Evolutionary conservation across 75 land plant species (phyloP).

Genomic region (Azolla pinnata): DNA sequence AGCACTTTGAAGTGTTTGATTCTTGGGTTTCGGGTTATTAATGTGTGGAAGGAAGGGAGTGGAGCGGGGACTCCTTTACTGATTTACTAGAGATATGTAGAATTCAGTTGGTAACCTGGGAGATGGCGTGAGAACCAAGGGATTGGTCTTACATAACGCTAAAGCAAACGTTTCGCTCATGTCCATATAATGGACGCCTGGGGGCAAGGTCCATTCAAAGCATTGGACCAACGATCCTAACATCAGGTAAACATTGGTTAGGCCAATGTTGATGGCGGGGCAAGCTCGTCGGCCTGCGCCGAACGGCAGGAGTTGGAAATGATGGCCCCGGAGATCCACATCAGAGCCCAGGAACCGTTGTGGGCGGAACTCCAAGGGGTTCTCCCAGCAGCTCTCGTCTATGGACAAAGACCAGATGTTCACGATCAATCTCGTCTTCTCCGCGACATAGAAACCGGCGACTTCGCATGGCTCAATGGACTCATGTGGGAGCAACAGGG

Average conservation of each 20-base stretch:
- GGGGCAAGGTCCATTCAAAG: conserved; percentile 25
- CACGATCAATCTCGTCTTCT: conserved; percentile 9
- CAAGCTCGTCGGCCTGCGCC: conserved; percentile 32
- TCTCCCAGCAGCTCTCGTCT: conserved; percentile 8
- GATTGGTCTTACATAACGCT: no score
- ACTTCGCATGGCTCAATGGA: conserved; percentile 5
- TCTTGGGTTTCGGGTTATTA: no score
- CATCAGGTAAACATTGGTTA: conserved; percentile 9
- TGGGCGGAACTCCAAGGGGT: conserved; percentile 11
- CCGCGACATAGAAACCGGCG: conserved; percentile 13
- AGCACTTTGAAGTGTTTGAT: no score
- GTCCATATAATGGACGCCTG: no score
- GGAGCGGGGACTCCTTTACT: no score
- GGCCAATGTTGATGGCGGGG: conserved; percentile 12
- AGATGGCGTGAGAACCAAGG: no score
- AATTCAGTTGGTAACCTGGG: no score
- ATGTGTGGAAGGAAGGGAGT: no score
- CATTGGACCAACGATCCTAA: conserved; percentile 16
- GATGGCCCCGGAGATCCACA: conserved; percentile 12
- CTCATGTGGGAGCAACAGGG: conserved; percentile 13
- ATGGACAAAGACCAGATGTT: conserved; percentile 17
- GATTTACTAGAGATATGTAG: no score
- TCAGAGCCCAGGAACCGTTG: conserved; percentile 17
- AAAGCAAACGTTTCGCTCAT: no score
- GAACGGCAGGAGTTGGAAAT: conserved; percentile 25